phyloP scores from a whole-genome alignment of 345 rosid species.

The Hypericum androsaemum region DNA sequence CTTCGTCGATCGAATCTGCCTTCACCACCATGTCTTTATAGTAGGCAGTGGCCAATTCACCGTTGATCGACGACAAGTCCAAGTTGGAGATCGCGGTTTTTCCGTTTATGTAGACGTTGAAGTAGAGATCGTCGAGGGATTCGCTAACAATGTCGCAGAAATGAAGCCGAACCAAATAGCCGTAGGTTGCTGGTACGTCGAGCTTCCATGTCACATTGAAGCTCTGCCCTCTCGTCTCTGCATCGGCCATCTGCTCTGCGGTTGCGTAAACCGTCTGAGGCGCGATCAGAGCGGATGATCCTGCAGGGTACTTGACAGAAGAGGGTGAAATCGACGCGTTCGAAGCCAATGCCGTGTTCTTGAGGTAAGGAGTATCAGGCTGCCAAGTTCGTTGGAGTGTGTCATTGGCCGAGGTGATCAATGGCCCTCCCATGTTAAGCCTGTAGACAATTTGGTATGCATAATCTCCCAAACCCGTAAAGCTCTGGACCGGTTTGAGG shows the following conservation, averaged over 20 bases:
- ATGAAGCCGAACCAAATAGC: slow-evolving; percentile 57
- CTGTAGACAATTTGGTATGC: slow-evolving; percentile 51
- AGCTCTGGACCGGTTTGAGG: slow-evolving; percentile 41
- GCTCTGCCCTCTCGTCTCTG: slow-evolving; percentile 30
- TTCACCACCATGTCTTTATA: slow-evolving; percentile 68
- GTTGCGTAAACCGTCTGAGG: slow-evolving; percentile 59
- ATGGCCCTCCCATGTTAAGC: slow-evolving; percentile 67
- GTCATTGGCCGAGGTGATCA: slow-evolving; percentile 49
- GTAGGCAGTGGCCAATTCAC: slow-evolving; percentile 40
- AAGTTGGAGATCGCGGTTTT: slow-evolving; percentile 56
- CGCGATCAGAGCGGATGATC: slow-evolving; percentile 49
- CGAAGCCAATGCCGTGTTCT: slow-evolving; percentile 32
- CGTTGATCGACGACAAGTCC: slow-evolving; percentile 46
- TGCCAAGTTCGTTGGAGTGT: slow-evolving; percentile 49
- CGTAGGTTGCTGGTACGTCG: slow-evolving; percentile 39
- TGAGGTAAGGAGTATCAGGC: slow-evolving; percentile 40
- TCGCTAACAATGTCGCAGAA: slow-evolving; percentile 76
- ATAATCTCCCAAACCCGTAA: slow-evolving; percentile 32
- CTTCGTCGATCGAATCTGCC: slow-evolving; percentile 24
- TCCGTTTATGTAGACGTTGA: slow-evolving; percentile 56
- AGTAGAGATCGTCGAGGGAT: slow-evolving; percentile 54
- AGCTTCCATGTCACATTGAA: slow-evolving; percentile 68
- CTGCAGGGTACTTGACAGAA: slow-evolving; percentile 38
- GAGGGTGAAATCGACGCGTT: slow-evolving; percentile 24
- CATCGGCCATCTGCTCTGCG: slow-evolving; percentile 49